These are phyloP conservation scores for Paraconiothyrium brasiliense DNA, from an alignment of 2,329 filamentous ascomycete species.

Conservation along the genomic window DNA sequence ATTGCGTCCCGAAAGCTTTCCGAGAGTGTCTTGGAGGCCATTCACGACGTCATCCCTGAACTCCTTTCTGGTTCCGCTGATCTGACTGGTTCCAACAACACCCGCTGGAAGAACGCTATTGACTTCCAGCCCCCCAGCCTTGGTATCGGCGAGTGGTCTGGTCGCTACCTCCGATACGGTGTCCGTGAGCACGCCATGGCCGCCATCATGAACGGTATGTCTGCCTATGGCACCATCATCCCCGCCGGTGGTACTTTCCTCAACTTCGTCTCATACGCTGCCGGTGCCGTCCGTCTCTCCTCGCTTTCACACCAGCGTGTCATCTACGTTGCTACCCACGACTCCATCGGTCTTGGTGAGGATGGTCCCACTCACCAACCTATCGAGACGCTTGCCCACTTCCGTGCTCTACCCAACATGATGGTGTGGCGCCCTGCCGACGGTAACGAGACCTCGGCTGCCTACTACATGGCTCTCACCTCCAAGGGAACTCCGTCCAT, in stretches of 20 bases:
- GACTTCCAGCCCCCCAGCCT: slow-evolving; percentile 95
- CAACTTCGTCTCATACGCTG: slow-evolving; percentile 98
- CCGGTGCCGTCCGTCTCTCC: slow-evolving; percentile 92
- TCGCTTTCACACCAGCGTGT: slow-evolving; percentile 88
- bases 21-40: slow-evolving; percentile 89
- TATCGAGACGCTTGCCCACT: slow-evolving; percentile 97
- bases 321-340: slow-evolving; percentile 97
- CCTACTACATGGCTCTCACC: slow-evolving; percentile 95
- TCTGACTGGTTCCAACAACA: slow-evolving; percentile 98
- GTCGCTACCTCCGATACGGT: slow-evolving; percentile 92
- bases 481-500: slow-evolving; percentile 91
- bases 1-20: slow-evolving; percentile 96
- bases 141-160: slow-evolving; percentile 86
- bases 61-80: slow-evolving; percentile 96
- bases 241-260: slow-evolving; percentile 97
- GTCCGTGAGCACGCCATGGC: slow-evolving; percentile 93
- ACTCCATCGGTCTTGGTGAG: slow-evolving; percentile 98
- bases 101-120: slow-evolving; percentile 93
- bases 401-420: slow-evolving; percentile 98
- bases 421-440: slow-evolving; percentile 99
- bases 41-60: slow-evolving; percentile 85
- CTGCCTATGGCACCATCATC: slow-evolving; percentile 93
- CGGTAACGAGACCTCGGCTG: slow-evolving; percentile 96
- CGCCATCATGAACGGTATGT: slow-evolving; percentile 92
- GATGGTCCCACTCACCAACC: slow-evolving; percentile 99